Conservation (phyloP, 2,329 filamentous ascomycete species). For the Aspergillus novoparasiticus region DNA sequence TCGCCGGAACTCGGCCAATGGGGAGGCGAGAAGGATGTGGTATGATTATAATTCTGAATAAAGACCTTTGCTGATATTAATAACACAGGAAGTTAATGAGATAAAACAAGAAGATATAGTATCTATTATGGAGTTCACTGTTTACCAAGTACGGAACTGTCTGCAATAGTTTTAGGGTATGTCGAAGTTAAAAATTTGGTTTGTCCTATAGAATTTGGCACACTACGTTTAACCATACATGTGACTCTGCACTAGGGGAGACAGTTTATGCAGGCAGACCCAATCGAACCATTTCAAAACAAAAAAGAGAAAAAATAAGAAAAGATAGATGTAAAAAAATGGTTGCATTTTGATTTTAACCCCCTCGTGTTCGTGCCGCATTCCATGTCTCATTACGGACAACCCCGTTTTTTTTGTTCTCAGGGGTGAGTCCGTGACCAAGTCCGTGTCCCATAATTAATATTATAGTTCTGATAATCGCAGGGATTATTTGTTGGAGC, state of each 20-base stretch:
- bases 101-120: background rate
- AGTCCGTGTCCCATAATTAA: background rate
- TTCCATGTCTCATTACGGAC: background rate
- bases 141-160: background rate
- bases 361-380: background rate
- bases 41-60: background rate
- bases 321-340: background rate
- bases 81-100: background rate
- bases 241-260: background rate
- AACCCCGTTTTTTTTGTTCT: background rate
- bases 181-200: background rate
- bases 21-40: background rate
- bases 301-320: background rate
- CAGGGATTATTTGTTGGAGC: background rate
- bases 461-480: background rate
- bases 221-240: background rate
- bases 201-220: background rate
- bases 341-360: background rate
- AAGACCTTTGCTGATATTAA: background rate
- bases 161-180: background rate
- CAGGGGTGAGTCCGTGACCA: background rate
- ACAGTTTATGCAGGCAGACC: background rate
- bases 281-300: background rate
- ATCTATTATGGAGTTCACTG: background rate
- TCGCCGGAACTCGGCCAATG: background rate